phyloP scores from a whole-genome alignment of 2,329 filamentous ascomycete species.

The Arthrobotrys sinensis region DNA sequence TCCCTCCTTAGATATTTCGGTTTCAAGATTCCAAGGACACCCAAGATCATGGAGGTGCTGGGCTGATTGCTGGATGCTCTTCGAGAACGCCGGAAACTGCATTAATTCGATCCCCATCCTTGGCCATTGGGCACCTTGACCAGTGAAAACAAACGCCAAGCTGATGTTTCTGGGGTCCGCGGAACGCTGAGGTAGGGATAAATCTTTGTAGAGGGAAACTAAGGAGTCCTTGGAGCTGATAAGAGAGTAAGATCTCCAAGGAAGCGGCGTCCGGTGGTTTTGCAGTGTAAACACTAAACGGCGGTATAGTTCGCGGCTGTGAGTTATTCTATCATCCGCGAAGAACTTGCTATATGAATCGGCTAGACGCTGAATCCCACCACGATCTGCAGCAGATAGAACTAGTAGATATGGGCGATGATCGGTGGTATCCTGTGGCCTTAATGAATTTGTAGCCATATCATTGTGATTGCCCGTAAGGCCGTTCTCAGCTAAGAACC shows the following conservation, averaged over 20 bases:
- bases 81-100: conserved; percentile 22
- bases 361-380: conserved; percentile 25
- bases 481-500: conserved; percentile 11
- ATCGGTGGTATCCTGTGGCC: no score
- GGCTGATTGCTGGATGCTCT: conserved; percentile 25
- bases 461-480: conserved; percentile 5
- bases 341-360: background rate
- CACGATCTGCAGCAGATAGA: conserved; percentile 33
- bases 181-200: conserved; percentile 17
- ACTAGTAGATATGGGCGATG: conserved; percentile 20
- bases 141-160: conserved; percentile 68
- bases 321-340: background rate
- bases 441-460: no score
- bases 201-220: background rate
- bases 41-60: conserved; percentile 15
- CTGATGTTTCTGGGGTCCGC: background rate
- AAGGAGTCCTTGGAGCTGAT: background rate
- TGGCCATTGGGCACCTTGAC: conserved; percentile 70
- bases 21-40: conserved; percentile 22
- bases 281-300: conserved; percentile 31
- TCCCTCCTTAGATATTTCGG: conserved; percentile 7
- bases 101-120: conserved; percentile 67
- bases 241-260: conserved; percentile 34
- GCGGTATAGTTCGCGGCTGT: background rate
- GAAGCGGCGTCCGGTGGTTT: conserved; percentile 19